Evolutionary conservation across 495 filamentous ascomycete genomes (phyloP).

Genomic region (Annulohypoxylon bovei): DNA sequence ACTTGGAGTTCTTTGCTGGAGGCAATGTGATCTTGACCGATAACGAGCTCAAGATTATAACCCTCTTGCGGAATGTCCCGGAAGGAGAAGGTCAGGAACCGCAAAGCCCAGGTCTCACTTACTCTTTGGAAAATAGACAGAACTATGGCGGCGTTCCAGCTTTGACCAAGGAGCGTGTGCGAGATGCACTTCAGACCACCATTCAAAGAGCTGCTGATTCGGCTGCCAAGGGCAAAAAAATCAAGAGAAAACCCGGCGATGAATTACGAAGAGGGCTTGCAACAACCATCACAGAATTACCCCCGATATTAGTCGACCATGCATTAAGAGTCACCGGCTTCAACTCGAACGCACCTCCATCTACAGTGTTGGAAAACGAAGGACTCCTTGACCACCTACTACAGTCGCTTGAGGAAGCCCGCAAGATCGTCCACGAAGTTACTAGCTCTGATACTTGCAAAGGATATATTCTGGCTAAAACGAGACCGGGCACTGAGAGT

Average conservation of each 20-base stretch:
- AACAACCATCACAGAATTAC: conserved; percentile 83
- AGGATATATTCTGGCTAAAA: conserved; percentile 91
- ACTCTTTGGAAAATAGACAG: conserved; percentile 83
- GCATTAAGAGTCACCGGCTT: conserved; percentile 74
- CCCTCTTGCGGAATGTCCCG: conserved; percentile 80
- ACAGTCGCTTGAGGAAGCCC: conserved; percentile 72
- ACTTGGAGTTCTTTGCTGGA: conserved; percentile 92
- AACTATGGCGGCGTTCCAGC: conserved; percentile 78
- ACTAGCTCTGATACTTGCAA: conserved; percentile 65
- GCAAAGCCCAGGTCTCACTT: conserved; percentile 78
- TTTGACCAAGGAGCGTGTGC: conserved; percentile 76
- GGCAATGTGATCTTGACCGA: conserved; percentile 95
- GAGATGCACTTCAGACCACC: conserved; percentile 72
- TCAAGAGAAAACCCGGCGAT: conserved; percentile 80
- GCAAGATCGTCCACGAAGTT: conserved; percentile 68
- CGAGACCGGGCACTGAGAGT: conserved; percentile 48
- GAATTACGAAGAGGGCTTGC: conserved; percentile 80
- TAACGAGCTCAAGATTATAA: conserved; percentile 77
- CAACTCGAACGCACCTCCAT: conserved; percentile 70
- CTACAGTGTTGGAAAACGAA: conserved; percentile 74
- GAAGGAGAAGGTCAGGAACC: conserved; percentile 78
- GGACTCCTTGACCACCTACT: conserved; percentile 71
- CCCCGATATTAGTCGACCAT: conserved; percentile 88
- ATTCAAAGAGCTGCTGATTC: conserved; percentile 61
- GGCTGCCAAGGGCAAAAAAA: conserved; percentile 66